A percentile compares a stretch with the other conserved stretches of the same genome.
These are phyloP conservation scores for Syzygium aromaticum DNA, from an alignment of 345 rosid genomes.

Conservation along the genomic window DNA sequence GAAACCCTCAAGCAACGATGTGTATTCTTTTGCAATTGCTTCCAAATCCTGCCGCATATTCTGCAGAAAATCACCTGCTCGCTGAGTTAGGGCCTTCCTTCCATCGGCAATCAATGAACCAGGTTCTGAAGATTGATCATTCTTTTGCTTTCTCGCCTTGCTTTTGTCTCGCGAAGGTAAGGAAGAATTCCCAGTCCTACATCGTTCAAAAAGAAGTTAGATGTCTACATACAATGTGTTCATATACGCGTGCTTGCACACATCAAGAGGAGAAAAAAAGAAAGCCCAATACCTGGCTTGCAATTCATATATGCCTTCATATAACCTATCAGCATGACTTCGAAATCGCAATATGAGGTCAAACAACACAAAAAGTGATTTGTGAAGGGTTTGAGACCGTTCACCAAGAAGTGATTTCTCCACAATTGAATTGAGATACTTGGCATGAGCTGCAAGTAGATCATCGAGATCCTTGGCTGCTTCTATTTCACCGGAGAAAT, in stretches of 20 bases:
- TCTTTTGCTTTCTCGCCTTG: constrained; percentile 22
- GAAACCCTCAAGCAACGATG: constrained; percentile 67
- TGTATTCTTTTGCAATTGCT: constrained; percentile 63
- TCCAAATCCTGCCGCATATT: constrained; percentile 76
- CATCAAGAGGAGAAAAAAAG: neutral
- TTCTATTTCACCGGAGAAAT: constrained; percentile 85
- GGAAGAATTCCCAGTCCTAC: constrained; percentile 55
- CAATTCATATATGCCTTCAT: constrained; percentile 79
- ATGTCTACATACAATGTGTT: neutral
- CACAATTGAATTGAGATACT: constrained; percentile 75
- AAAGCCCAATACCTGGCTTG: constrained; percentile 58
- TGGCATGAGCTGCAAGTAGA: constrained; percentile 91
- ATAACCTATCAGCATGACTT: constrained; percentile 85
- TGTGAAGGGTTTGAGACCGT: constrained; percentile 65
- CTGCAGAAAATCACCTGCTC: constrained; percentile 87
- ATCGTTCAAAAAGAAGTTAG: neutral
- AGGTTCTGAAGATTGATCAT: constrained; percentile 31
- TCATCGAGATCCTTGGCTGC: constrained; percentile 93
- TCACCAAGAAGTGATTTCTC: constrained; percentile 94
- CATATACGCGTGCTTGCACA: neutral
- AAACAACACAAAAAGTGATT: constrained; percentile 76
- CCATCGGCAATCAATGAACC: constrained; percentile 74
- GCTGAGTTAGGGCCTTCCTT: constrained; percentile 74
- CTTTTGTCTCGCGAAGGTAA: constrained; percentile 39
- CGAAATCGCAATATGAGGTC: constrained; percentile 82